Evolutionary conservation across 75 land plant species (phyloP), one percentile per base, ranked within the genome.

Genomic region (Gnetum montanum): DNA sequence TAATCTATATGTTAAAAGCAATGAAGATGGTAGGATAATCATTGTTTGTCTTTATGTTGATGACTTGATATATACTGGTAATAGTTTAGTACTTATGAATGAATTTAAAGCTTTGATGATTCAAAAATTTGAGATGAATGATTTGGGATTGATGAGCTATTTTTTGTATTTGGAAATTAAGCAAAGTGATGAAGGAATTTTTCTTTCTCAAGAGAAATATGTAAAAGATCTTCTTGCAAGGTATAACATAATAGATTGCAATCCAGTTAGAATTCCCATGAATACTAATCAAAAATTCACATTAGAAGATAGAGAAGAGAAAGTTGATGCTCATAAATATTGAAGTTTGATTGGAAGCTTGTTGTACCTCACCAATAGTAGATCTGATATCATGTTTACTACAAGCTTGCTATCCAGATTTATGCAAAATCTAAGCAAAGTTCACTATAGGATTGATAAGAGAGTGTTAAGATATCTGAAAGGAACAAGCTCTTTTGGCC

Each of bases 1-100:
- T 31, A 62, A 28, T 16, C 64, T 62, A 12, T 51, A 35, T 49
- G 34, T 19, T 16, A 16, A 62, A 38, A 37, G 11, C 25, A 34
- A 22, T 26, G 46, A 24, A 6, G 6, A 19, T 44, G 6, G 22
- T 44, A 6, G 6, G 3, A n/a, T n/a, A n/a, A n/a, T 23, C 22
- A 6, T 40, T 40, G 41, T 38, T 13, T 11, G 43, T 16, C n/a
- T 40, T 13, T 40, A 8, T 40, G 8, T 40, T 13, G 43, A 40
- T 40, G 13, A 40, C 43, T 40, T 40, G 43, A 11, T 40, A 13
- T 13, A 13, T 40, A 40, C 43, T 13, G 4, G 43, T 13, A 40
- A 16, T 16, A 13, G 16, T 40, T 13, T 13, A 10, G 13, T n/a
- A n/a, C n/a, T n/a, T n/a, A n/a, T n/a, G n/a, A n/a, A n/a, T n/a